phyloP scores from a whole-genome alignment of 2,329 filamentous ascomycete genomes.

The Leptodontidium sp. region DNA sequence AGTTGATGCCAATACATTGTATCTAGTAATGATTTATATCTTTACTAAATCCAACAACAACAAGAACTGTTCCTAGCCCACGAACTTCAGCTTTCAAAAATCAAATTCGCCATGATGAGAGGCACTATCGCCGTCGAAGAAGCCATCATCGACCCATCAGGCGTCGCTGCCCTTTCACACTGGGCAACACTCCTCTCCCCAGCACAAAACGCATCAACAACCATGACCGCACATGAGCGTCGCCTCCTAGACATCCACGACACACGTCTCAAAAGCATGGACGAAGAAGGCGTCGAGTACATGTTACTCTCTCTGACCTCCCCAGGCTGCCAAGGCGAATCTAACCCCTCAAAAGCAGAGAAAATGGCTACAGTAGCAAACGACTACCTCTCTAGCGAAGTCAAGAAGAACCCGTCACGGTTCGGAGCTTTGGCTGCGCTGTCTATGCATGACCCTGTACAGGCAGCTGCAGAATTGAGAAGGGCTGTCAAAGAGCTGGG shows the following conservation, averaged over 20 bases:
- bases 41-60: background rate
- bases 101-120: background rate
- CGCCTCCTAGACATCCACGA: conserved; percentile 61
- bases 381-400: conserved; percentile 37
- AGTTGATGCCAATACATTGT: background rate
- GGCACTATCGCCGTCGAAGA: conserved; percentile 38
- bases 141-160: conserved; percentile 33
- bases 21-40: background rate
- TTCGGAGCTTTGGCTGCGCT: conserved; percentile 59
- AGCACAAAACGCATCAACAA: conserved; percentile 49
- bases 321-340: conserved; percentile 57
- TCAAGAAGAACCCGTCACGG: conserved; percentile 46
- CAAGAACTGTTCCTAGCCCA: too few relatives aligned
- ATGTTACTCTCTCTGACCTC: conserved; percentile 59
- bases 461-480: conserved; percentile 59
- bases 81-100: too few relatives aligned
- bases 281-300: conserved; percentile 58
- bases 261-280: conserved; percentile 53
- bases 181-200: conserved; percentile 33
- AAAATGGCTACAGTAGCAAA: conserved; percentile 51
- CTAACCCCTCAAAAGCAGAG: conserved; percentile 53
- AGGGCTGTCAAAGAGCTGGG: conserved; percentile 62
- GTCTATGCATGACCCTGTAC: conserved; percentile 61
- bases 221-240: conserved; percentile 61
- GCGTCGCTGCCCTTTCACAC: conserved; percentile 25